Evolutionary conservation across 2,329 filamentous ascomycete genomes (phyloP).

Genomic region (Ceratocystis eucalypticola): DNA sequence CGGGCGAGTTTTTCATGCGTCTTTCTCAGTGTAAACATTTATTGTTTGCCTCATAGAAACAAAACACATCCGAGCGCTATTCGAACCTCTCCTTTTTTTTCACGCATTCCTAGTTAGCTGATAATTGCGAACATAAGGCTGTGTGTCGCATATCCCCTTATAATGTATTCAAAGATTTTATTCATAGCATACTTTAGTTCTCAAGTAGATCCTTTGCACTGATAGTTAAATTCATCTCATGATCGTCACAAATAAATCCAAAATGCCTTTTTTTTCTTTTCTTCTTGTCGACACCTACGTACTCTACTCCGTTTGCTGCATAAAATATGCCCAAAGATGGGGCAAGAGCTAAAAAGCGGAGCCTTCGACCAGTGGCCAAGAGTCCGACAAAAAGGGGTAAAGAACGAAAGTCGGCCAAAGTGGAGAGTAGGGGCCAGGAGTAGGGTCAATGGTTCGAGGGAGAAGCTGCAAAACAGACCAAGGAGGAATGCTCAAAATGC

Average conservation of each 20-base stretch:
- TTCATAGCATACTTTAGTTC: neutral
- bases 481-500: neutral
- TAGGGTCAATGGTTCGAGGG: neutral
- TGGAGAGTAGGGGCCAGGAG: neutral
- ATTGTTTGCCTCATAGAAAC: neutral
- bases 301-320: neutral
- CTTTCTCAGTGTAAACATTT: neutral
- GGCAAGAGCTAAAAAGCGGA: neutral
- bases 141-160: neutral
- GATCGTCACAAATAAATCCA: neutral
- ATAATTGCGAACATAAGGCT: neutral
- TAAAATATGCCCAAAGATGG: neutral
- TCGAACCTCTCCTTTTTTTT: neutral
- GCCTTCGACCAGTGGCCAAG: neutral
- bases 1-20: neutral
- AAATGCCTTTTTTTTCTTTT: neutral
- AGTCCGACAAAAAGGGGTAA: slow-evolving; percentile 1
- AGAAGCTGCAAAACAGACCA: neutral
- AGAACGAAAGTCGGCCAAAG: neutral
- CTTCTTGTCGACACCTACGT: neutral
- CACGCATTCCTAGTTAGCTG: neutral
- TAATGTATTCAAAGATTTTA: neutral
- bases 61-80: slow-evolving; percentile 5
- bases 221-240: neutral
- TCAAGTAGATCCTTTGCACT: neutral